Base-by-base conservation (phyloP, 495 filamentous ascomycete species). In the Hypoxylon fragiforme region DNA sequence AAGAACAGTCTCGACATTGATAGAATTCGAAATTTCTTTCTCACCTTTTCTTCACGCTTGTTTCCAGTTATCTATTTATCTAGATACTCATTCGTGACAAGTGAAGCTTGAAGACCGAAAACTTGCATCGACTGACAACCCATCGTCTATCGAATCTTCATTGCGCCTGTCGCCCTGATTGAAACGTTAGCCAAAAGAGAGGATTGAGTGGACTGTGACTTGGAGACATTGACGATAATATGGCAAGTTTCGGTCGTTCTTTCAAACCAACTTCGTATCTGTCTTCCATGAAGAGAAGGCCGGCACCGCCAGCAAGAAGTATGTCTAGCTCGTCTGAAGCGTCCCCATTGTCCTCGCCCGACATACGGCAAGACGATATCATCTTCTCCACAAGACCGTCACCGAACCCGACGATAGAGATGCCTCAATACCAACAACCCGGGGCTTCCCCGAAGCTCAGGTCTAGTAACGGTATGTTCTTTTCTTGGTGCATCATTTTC, bases 231-330 rank as follows among this genome's bases (percentile, higher is more conserved):
- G 38, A 37, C 47, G 50, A 53, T 56, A 62, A 57, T 12, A 70
- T 70, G 67, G 59, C 67, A 45, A 60, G 57, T 37, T 57, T 70
- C 21, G 64, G 69, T 45, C 68, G 70, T 49, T 70, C 72, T 22
- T 67, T 73, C 50, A 67, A 68, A 48, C 64, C 68, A n/a, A 57
- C 64, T 56, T 69, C 65, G 40, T 70, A 68, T 58, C 41, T 73
- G 35, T 63, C 70, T 26, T 63, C 68, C 11, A 58, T 64, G 48
- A 57, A 67, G 39, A 65, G 60, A 58, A 59, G 66, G 32, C 70
- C 63, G 11, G 52, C 54, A 30, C 64, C 62, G 14, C 68, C 65
- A 16, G 53, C 54, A 21, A 60, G 68, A 48, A 69, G 43, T 7
- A 58, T 57, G 41, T 74, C 73, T 18, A 72, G 55, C 54, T 73